Evolutionary conservation across 2,329 filamentous ascomycete genomes (phyloP).

Genomic region (Arachnomyces sp.): DNA sequence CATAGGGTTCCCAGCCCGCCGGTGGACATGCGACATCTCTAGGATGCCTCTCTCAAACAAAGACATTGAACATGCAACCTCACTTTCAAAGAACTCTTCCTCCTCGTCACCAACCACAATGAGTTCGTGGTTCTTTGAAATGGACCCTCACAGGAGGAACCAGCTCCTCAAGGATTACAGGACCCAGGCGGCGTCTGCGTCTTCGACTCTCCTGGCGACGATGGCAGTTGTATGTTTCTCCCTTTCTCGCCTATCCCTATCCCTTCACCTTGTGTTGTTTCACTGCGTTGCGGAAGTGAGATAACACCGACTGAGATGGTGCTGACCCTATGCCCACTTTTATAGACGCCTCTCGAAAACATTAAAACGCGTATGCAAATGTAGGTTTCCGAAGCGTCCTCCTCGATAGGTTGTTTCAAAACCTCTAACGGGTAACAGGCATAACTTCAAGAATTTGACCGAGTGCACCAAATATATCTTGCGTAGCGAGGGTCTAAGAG

Average conservation of each 20-base stretch:
- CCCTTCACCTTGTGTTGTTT: too few species aligned
- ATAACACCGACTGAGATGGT: background rate
- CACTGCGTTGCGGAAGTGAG: background rate
- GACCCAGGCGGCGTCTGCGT: conserved; percentile 39
- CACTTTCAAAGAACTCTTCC: conserved; percentile 19
- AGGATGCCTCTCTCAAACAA: conserved; percentile 12
- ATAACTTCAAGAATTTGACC: conserved; percentile 37
- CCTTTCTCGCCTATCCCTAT: background rate
- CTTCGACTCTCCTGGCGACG: conserved; percentile 38
- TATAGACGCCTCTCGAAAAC: conserved; percentile 41
- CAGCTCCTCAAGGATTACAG: conserved; percentile 39
- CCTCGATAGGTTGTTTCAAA: background rate
- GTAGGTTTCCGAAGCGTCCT: conserved; percentile 21
- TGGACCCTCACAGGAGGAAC: conserved; percentile 35
- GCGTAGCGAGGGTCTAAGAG: conserved; percentile 40
- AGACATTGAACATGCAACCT: conserved; percentile 30
- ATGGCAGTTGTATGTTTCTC: conserved; percentile 36
- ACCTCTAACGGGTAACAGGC: conserved; percentile 20
- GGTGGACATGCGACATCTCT: conserved; percentile 2
- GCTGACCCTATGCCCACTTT: conserved; percentile 1
- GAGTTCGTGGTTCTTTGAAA: conserved; percentile 24
- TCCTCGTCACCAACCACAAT: conserved; percentile 20
- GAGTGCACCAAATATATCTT: conserved; percentile 40
- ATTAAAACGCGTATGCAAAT: conserved; percentile 45
- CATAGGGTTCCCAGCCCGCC: conserved; percentile 42